phyloP scores from a whole-genome alignment of 352 stramenopile species.

The Thraustochytrium sp. region DNA sequence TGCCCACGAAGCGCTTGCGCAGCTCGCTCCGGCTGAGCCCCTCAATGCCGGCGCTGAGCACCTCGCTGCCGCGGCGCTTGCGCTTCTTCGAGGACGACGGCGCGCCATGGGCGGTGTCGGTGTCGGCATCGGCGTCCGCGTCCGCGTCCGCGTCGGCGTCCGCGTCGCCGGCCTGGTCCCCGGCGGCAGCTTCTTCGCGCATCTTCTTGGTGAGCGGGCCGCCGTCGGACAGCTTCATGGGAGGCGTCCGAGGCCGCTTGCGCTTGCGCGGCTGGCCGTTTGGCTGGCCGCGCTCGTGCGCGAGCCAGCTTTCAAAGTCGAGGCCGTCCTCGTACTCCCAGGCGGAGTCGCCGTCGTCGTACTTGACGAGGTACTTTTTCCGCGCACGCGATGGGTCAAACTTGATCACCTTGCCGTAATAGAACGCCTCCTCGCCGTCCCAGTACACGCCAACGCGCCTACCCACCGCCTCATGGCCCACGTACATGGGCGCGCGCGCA shows the following conservation, averaged over 20 bases:
- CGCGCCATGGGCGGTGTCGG: too few species aligned
- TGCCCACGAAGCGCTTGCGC: not conserved
- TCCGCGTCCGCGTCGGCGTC: not conserved
- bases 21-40: not conserved
- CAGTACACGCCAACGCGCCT: slow-evolving; percentile 35
- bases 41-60: not conserved
- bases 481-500: not conserved
- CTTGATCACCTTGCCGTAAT: slow-evolving; percentile 13
- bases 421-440: slow-evolving; percentile 34
- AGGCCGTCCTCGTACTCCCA: slow-evolving; percentile 41
- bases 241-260: slow-evolving; percentile 23
- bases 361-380: slow-evolving; percentile 31
- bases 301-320: not conserved
- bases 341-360: slow-evolving; percentile 31
- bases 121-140: not conserved
- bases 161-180: not conserved
- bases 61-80: not conserved
- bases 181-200: not conserved
- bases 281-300: not conserved
- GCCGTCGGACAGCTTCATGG: not conserved
- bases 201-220: not conserved
- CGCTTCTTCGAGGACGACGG: too few species aligned
- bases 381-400: not conserved
- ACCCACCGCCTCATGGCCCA: not conserved
- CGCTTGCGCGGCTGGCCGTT: slow-evolving; percentile 14